Evolutionary conservation across 108 stramenopile genomes (phyloP).

Genomic region (Skeletonema menzelii): DNA sequence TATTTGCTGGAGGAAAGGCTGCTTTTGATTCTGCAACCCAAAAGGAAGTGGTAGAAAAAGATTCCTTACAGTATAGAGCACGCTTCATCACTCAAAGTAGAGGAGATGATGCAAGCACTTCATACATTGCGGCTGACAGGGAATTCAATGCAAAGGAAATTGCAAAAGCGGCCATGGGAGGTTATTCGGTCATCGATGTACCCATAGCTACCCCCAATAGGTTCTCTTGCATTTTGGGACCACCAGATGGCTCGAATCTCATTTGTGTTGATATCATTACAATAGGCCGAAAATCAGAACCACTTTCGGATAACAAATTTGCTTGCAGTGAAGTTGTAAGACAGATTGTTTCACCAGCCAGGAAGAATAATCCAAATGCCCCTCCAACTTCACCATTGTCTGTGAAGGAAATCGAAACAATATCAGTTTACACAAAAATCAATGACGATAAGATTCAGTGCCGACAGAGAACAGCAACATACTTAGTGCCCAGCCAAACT

Average conservation of each 20-base stretch:
- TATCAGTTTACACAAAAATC: conserved; percentile 58
- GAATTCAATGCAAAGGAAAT: conserved; percentile 77
- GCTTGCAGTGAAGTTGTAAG: conserved; percentile 81
- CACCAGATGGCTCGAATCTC: conserved; percentile 42
- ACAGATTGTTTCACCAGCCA: conserved; percentile 66
- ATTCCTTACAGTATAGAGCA: conserved; percentile 56
- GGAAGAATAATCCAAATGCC: conserved; percentile 10
- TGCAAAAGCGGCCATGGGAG: conserved; percentile 82
- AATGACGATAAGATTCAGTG: conserved; percentile 52
- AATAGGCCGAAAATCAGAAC: conserved; percentile 66
- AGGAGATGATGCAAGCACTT: conserved; percentile 2
- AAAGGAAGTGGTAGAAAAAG: conserved; percentile 47
- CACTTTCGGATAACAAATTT: conserved; percentile 45
- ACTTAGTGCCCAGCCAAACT: conserved; percentile 73
- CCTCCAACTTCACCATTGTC: conserved; percentile 24
- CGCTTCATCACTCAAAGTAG: conserved; percentile 48
- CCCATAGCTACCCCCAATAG: conserved; percentile 73
- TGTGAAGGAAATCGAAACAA: conserved; percentile 86
- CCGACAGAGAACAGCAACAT: conserved; percentile 75
- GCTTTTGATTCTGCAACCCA: conserved; percentile 48
- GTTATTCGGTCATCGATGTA: conserved; percentile 72
- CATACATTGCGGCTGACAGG: conserved; percentile 70
- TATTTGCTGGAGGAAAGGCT: conserved; percentile 74
- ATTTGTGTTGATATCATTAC: conserved; percentile 66
- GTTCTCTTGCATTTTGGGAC: conserved; percentile 73